Evolutionary conservation across 805 yeast species (phyloP), one percentile per base, ranked within the genome.

Genomic region (Komagataella populi): DNA sequence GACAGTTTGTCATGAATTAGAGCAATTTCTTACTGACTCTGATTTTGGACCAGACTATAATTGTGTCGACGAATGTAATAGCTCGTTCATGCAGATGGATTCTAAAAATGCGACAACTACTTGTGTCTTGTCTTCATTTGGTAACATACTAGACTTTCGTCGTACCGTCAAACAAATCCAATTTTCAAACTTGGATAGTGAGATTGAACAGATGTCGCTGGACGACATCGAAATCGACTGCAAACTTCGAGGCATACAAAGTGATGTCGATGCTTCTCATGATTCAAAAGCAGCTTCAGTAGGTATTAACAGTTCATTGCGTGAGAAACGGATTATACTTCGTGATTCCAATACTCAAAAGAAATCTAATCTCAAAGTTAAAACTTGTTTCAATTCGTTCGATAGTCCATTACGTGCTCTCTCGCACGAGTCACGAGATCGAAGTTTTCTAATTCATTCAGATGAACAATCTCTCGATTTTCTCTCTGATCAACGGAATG

Each of bases 171-270:
- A 30, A 30, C 39, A 30, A 30, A 30, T 5, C 39, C 39, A 10
- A 30, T 30, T 14, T 10, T 14, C 39, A 30, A 17, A 52, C 6
- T 54, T 58, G 16, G 57, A 54, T 22, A 55, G 54, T 23, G 60
- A 67, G 50, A 59, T 73, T 51, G 64, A 64, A 23, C 59, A 60
- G 17, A 51, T 61, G 7, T 64, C 65, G 6, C 58, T 69, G 44
- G 63, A 60, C 30, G 69, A 63, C 22, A 51, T 72, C 23, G 77
- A 73, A 30, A 30, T 30, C 14, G 39, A 30, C 39, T 30, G 39
- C n/a, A 12, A 30, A 30, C 39, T 30, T 30, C 39, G 39, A 30
- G 39, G 39, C 10, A 30, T 30, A 30, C 39, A 10, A 30, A 8
- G 39, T 14, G 39, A 7, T 30, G 39, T 10, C 7, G 36, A 24